A percentile compares a stretch with the other conserved stretches of the same genome.
Evolutionary conservation across 75 land plant genomes (phyloP).

Genomic region (Pinus albicaulis): DNA sequence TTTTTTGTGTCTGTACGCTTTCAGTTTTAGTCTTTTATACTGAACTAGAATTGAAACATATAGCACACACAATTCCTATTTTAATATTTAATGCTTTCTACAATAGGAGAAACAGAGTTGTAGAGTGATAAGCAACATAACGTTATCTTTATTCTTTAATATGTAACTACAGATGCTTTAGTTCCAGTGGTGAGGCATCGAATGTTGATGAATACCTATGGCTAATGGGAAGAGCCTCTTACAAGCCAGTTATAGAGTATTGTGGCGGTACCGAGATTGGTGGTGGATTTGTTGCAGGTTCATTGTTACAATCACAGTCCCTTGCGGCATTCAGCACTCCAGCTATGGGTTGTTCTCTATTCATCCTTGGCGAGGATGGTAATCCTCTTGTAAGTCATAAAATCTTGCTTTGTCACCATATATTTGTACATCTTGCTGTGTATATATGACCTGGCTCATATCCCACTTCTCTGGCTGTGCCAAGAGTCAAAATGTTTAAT

Average conservation of each 20-base stretch:
- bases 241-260: slow-evolving; percentile 95
- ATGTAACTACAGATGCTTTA: slow-evolving; percentile 70
- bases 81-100: neutral
- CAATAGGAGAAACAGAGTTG: neutral
- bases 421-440: neutral
- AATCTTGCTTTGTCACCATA: neutral
- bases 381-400: slow-evolving; percentile 62
- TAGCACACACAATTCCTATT: neutral
- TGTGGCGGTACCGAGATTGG: slow-evolving; percentile 99
- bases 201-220: slow-evolving; percentile 92
- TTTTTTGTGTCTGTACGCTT: neutral
- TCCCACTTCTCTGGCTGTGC: neutral
- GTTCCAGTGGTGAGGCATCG: slow-evolving; percentile 96
- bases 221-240: slow-evolving; percentile 89
- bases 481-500: too few species aligned
- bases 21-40: neutral
- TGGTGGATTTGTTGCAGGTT: slow-evolving; percentile 90
- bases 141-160: neutral
- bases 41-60: neutral
- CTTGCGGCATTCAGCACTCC: slow-evolving; percentile 90
- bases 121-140: neutral
- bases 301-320: slow-evolving; percentile 80
- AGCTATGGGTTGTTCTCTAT: slow-evolving; percentile 85
- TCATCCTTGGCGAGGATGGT: slow-evolving; percentile 78
- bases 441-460: neutral